phyloP scores from a whole-genome alignment of 352 stramenopile species.

The Phytophthora citrophthora region DNA sequence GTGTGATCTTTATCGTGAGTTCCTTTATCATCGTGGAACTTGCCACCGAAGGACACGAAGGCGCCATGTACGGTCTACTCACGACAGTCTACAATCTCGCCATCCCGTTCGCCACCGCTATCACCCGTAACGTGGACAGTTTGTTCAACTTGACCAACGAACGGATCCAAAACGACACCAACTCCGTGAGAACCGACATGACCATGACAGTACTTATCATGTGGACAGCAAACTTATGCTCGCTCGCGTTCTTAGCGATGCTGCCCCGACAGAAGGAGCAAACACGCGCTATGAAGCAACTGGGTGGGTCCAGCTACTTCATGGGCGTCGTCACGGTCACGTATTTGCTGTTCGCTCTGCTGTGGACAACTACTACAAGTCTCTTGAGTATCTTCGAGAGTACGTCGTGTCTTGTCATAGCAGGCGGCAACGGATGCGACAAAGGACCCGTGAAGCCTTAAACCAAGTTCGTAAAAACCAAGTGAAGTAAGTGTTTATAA shows the following conservation, averaged over 20 bases:
- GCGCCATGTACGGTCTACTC: conserved; percentile 67
- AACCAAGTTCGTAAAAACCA: background rate
- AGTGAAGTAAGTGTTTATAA: conserved; percentile 23
- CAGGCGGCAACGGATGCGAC: conserved; percentile 44
- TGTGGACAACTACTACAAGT: conserved; percentile 56
- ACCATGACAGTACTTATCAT: conserved; percentile 60
- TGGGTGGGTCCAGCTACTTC: conserved; percentile 60
- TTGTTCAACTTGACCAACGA: conserved; percentile 51
- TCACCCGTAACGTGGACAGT: conserved; percentile 54
- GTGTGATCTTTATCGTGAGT: conserved; percentile 60
- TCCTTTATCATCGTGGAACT: conserved; percentile 72
- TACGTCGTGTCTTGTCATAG: conserved; percentile 59
- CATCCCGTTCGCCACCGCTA: conserved; percentile 47
- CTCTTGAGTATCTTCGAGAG: conserved; percentile 62
- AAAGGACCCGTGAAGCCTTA: conserved; percentile 15
- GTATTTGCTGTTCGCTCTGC: conserved; percentile 52
- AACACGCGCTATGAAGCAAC: conserved; percentile 63
- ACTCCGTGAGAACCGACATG: conserved; percentile 47
- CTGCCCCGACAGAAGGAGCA: conserved; percentile 71
- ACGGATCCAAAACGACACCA: conserved; percentile 58
- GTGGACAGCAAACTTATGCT: conserved; percentile 59
- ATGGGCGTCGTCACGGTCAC: conserved; percentile 52
- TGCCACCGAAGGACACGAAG: conserved; percentile 58
- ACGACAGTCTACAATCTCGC: conserved; percentile 66
- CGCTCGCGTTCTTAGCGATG: conserved; percentile 53